Evolutionary conservation across 2,329 filamentous ascomycete genomes (phyloP).

Genomic region (Penicillium sclerotigenum): DNA sequence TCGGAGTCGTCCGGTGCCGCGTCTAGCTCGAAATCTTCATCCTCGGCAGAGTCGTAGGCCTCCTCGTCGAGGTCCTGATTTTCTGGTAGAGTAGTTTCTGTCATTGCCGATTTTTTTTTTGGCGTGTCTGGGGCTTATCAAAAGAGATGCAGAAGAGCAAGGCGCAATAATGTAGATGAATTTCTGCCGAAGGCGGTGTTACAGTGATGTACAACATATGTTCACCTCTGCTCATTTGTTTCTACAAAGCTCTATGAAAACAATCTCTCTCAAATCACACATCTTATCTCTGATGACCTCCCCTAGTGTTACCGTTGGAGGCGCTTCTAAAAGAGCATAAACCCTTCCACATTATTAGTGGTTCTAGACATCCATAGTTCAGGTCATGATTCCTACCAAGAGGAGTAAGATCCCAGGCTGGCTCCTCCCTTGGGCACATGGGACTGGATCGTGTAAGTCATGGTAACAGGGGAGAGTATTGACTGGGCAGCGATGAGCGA

Average conservation of each 20-base stretch:
- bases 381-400: neutral
- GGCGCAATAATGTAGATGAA: neutral
- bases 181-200: constrained; percentile 28
- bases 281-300: neutral
- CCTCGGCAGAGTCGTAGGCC: constrained; percentile 38
- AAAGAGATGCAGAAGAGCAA: constrained; percentile 1
- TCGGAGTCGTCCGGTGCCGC: constrained; percentile 35
- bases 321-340: neutral
- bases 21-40: constrained; percentile 40
- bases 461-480: neutral
- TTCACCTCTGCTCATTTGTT: neutral
- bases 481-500: neutral
- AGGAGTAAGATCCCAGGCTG: neutral
- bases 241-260: neutral
- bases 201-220: neutral
- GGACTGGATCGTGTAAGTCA: neutral
- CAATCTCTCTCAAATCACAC: neutral
- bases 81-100: constrained; percentile 5
- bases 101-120: constrained; percentile 14
- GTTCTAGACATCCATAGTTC: neutral
- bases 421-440: neutral
- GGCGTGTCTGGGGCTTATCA: neutral
- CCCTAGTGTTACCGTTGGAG: neutral
- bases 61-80: constrained; percentile 33
- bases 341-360: neutral